Base-by-base conservation (phyloP, 2,329 filamentous ascomycete species). In the Ophiostoma sp. region DNA sequence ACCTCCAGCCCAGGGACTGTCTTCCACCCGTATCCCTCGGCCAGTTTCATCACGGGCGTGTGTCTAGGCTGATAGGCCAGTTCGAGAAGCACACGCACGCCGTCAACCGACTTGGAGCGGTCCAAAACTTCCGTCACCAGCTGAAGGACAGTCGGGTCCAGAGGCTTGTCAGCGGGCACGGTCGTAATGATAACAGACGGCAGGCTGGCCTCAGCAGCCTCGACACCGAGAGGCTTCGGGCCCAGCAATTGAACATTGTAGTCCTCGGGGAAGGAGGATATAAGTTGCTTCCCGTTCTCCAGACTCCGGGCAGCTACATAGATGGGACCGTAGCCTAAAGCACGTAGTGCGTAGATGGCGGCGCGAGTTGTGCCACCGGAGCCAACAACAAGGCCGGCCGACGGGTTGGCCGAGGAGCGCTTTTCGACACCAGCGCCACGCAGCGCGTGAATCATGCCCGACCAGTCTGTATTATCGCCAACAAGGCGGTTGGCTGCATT, bases 391-490 rank as follows among this genome's bases (percentile, higher is more conserved):
- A 98, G 88, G 33, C 89, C 95, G 72, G 90, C 88, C 57, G 85
- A 82, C 74, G 80, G 70, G 75, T 45, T 75, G 25, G 48, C 74
- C 71, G 71, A 79, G 80, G 78, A 77, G 79, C 77, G 78, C 79
- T 80, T 75, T 81, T 75, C 83, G 52, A 92, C 85, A 8, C 93
- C 93, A 1, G 89, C 90, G 57, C 89, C 88, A 73, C 88, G 89
- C 25, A 99, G 87, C 3, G 93, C 91, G 77, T 92, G 89, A 2
- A 92, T 90, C 90, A 99, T 99, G 75, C 96, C 96, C 79, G 90
- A 88, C 92, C 94, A 99, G 84, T 99, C 96, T 15, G 96, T 99
- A 82, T 99, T 99, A 80, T 95, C 93, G 59, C 96, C 96, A 19
- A 93, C 81, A 2, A 98, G 88, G 28, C 85, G 87, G 68, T 82